Percentiles rank a stretch among this genome's conserved stretches.
phyloP scores from a whole-genome alignment of 2,329 filamentous ascomycete species.

The Aspergillus hiratsukae region DNA sequence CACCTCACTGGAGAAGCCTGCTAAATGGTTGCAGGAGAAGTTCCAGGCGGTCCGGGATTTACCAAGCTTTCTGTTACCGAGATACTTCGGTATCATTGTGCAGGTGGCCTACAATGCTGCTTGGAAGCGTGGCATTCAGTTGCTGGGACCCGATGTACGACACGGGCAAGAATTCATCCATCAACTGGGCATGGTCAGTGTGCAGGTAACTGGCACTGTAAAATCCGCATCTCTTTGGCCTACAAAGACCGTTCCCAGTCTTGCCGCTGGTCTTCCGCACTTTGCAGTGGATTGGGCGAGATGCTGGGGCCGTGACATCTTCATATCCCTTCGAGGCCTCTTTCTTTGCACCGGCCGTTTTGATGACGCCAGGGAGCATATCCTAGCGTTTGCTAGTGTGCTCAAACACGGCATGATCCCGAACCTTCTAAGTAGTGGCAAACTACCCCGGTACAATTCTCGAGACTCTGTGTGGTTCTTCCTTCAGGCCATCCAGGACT shows the following conservation, averaged over 20 bases:
- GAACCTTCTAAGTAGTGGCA: conserved; percentile 83
- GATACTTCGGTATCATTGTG: conserved; percentile 88
- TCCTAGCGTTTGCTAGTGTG: conserved; percentile 89
- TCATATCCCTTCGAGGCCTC: conserved; percentile 91
- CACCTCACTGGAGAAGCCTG: conserved; percentile 58
- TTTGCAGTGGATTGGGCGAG: conserved; percentile 92
- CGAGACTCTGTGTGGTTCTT: conserved; percentile 98
- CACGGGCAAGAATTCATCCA: conserved; percentile 86
- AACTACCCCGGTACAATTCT: conserved; percentile 86
- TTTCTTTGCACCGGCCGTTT: conserved; percentile 86
- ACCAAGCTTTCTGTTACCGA: conserved; percentile 82
- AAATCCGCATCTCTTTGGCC: conserved; percentile 90
- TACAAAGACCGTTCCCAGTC: conserved; percentile 72
- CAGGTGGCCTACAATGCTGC: conserved; percentile 84
- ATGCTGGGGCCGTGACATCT: conserved; percentile 96
- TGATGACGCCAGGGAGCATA: conserved; percentile 86
- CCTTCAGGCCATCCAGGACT: conserved; percentile 92
- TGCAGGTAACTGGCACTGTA: conserved; percentile 84
- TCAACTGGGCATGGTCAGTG: conserved; percentile 81
- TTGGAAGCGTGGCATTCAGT: conserved; percentile 68
- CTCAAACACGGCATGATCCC: conserved; percentile 98
- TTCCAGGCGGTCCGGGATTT: conserved; percentile 82
- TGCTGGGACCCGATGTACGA: conserved; percentile 73
- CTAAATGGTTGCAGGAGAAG: conserved; percentile 74
- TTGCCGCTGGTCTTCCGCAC: conserved; percentile 90